Percentiles rank a stretch among this genome's conserved stretches.
These are phyloP conservation scores for Xylariaceae sp. DNA, from an alignment of 2,329 filamentous ascomycete species.

Conservation along the genomic window DNA sequence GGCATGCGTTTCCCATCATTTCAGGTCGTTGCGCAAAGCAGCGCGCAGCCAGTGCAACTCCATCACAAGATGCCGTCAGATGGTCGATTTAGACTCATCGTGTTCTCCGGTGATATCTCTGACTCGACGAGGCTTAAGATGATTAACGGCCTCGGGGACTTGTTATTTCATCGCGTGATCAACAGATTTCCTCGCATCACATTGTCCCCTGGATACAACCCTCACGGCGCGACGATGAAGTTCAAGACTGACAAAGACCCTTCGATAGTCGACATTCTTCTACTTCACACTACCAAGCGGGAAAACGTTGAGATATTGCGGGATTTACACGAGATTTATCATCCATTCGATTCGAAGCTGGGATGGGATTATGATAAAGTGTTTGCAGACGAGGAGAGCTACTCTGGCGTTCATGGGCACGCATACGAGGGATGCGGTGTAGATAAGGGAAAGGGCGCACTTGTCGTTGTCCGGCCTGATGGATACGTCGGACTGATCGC, in stretches of 20 bases:
- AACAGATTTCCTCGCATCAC: slow-evolving; percentile 29
- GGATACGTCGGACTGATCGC: slow-evolving; percentile 54
- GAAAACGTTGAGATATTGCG: slow-evolving; percentile 43
- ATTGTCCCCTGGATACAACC: slow-evolving; percentile 19
- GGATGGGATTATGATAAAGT: slow-evolving; percentile 57
- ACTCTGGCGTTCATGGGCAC: slow-evolving; percentile 49
- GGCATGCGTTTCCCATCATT: slow-evolving; percentile 57
- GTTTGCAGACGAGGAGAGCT: slow-evolving; percentile 50
- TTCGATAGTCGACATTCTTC: slow-evolving; percentile 54
- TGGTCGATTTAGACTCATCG: slow-evolving; percentile 54
- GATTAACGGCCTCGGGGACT: slow-evolving; percentile 39
- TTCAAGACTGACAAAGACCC: slow-evolving; percentile 37
- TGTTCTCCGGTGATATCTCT: slow-evolving; percentile 59
- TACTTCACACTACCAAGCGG: slow-evolving; percentile 54
- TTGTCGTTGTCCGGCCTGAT: slow-evolving; percentile 62
- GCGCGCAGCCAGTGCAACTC: slow-evolving; percentile 54
- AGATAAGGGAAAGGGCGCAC: slow-evolving; percentile 47
- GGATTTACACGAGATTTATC: slow-evolving; percentile 48
- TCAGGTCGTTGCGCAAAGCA: slow-evolving; percentile 57
- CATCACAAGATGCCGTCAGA: slow-evolving; percentile 54
- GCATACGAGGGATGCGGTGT: slow-evolving; percentile 58
- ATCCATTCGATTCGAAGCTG: slow-evolving; percentile 40
- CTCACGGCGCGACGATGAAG: slow-evolving; percentile 10
- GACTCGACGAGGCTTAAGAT: slow-evolving; percentile 38
- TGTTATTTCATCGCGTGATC: slow-evolving; percentile 41